Percentiles rank a stretch among this genome's conserved stretches.
Conservation (phyloP, 2,329 filamentous ascomycete genomes). For the Dactylellina leptospora region DNA sequence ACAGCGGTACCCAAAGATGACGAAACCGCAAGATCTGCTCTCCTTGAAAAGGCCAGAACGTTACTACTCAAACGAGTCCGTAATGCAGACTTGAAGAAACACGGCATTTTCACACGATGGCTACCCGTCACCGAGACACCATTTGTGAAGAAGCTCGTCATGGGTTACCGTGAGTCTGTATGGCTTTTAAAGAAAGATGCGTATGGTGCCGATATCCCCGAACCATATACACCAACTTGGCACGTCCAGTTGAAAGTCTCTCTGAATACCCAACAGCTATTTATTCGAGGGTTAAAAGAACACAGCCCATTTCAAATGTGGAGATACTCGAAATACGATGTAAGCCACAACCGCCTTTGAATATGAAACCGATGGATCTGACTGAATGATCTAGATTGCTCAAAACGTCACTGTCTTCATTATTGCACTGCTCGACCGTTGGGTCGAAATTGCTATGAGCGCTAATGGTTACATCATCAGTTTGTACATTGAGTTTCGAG, state of each 20-base stretch:
- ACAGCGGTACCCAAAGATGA: conserved; percentile 41
- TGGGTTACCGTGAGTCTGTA: conserved; percentile 48
- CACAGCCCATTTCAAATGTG: conserved; percentile 61
- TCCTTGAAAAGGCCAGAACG: conserved; percentile 38
- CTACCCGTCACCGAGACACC: conserved; percentile 42
- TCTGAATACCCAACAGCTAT: conserved; percentile 59
- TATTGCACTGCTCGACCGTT: conserved; percentile 61
- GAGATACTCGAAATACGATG: conserved; percentile 59
- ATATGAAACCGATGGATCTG: too few species aligned
- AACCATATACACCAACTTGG: conserved; percentile 60
- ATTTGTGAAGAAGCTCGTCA: conserved; percentile 42
- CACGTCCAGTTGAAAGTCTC: conserved; percentile 60
- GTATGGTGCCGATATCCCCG: conserved; percentile 56
- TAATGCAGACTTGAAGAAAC: conserved; percentile 24
- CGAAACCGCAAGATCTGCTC: conserved; percentile 25
- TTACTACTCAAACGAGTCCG: conserved; percentile 37
- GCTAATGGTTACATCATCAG: conserved; percentile 56
- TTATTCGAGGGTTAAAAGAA: conserved; percentile 60
- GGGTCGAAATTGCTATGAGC: conserved; percentile 60
- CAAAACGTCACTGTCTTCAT: conserved; percentile 61
- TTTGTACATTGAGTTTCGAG: conserved; percentile 58
- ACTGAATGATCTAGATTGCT: conserved; percentile 54
- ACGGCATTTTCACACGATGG: conserved; percentile 24
- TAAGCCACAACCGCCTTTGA: conserved; percentile 12
- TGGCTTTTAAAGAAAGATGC: conserved; percentile 61